phyloP scores from a whole-genome alignment of 805 yeast genomes.

The Dipodascus geniculatus region DNA sequence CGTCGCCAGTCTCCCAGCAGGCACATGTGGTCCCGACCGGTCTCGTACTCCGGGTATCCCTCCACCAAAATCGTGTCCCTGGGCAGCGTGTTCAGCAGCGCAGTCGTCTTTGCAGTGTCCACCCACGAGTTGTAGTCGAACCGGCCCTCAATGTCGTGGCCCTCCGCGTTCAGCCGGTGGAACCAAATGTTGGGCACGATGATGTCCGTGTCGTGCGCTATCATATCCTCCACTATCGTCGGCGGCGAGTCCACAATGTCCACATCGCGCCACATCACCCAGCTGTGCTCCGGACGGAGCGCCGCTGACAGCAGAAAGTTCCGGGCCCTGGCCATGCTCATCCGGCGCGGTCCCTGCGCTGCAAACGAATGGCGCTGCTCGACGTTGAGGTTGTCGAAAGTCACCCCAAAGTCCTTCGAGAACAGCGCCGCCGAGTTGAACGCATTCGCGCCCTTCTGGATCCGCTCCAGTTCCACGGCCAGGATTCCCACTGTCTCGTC shows the following conservation, averaged over 20 bases:
- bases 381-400: constrained; percentile 63
- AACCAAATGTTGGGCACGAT: constrained; percentile 83
- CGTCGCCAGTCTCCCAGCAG: constrained; percentile 48
- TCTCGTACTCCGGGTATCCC: constrained; percentile 86
- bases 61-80: constrained; percentile 78
- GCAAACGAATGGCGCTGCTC: constrained; percentile 80
- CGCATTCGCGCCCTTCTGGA: constrained; percentile 50
- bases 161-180: constrained; percentile 14
- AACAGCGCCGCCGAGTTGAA: constrained; percentile 74
- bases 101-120: constrained; percentile 62
- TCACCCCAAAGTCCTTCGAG: constrained; percentile 86
- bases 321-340: constrained; percentile 78
- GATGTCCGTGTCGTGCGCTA: constrained; percentile 77
- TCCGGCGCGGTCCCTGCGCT: constrained; percentile 82
- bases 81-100: constrained; percentile 48
- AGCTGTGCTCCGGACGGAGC: constrained; percentile 72
- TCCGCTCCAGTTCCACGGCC: constrained; percentile 58
- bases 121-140: constrained; percentile 25
- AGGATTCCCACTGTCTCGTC: constrained; percentile 60
- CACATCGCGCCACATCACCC: constrained; percentile 88
- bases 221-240: constrained; percentile 69
- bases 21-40: constrained; percentile 84
- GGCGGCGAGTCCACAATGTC: constrained; percentile 76
- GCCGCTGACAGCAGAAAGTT: constrained; percentile 77
- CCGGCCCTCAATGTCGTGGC: constrained; percentile 18